Conservation (phyloP, 257 asterid species). For the Anisodus tanguticus region DNA sequence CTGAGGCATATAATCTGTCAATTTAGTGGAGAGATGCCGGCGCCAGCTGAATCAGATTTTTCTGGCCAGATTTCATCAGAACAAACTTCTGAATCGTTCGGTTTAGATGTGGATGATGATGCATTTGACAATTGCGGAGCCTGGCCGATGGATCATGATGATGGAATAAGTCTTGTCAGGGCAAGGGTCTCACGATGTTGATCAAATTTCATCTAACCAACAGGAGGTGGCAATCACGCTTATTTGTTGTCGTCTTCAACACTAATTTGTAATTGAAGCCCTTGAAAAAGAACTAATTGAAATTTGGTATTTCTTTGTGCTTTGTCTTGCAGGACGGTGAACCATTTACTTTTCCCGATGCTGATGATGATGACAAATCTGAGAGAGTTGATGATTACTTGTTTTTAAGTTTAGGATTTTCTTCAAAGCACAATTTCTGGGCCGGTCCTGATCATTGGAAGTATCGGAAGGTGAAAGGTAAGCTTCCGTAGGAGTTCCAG, state of each 20-base stretch:
- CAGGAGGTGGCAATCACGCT: constrained; percentile 43
- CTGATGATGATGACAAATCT: constrained; percentile 60
- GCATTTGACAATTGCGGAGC: constrained; percentile 53
- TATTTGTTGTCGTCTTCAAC: not conserved
- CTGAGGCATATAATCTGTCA: constrained; percentile 64
- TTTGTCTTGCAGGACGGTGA: constrained; percentile 57
- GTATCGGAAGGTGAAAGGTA: constrained; percentile 79
- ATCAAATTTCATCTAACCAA: constrained; percentile 51
- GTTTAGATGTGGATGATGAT: constrained; percentile 51
- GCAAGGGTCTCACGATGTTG: constrained; percentile 56
- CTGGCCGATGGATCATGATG: constrained; percentile 77
- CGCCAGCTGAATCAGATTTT: constrained; percentile 57
- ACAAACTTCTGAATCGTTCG: constrained; percentile 47
- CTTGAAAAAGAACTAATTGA: not conserved
- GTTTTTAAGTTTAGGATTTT: constrained; percentile 74
- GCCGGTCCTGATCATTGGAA: constrained; percentile 99
- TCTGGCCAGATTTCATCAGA: constrained; percentile 48
- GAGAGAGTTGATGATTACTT: constrained; percentile 78
- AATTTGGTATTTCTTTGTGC: constrained; percentile 27
- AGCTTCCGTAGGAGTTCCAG: constrained; percentile 28
- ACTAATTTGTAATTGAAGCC: not conserved
- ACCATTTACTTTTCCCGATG: constrained; percentile 48
- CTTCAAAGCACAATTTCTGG: constrained; percentile 90
- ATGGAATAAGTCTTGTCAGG: constrained; percentile 57
- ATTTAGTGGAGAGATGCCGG: constrained; percentile 63